Percentiles rank a stretch among this genome's conserved stretches.
Conservation (phyloP, 192 early-diverging fungal species). For the Ambispora gerdemannii region DNA sequence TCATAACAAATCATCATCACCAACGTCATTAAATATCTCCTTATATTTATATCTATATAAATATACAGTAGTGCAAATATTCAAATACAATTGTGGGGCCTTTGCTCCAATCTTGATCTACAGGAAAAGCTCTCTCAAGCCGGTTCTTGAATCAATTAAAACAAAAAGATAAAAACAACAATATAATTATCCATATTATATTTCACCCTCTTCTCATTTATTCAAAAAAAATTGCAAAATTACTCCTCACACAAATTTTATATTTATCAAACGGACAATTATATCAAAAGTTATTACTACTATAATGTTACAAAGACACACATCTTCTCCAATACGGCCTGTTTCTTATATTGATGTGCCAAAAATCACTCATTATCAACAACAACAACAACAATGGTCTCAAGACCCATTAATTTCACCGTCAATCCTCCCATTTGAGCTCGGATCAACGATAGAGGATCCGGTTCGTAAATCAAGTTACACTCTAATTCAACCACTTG, state of each 20-base stretch:
- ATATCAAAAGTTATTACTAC: not conserved
- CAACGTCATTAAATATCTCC: not conserved
- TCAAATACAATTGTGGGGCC: not conserved
- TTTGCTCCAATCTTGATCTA: not conserved
- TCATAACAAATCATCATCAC: not conserved
- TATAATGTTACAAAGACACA: constrained; percentile 23
- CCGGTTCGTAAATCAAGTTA: not conserved
- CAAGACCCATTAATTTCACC: constrained; percentile 5
- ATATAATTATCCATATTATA: not conserved
- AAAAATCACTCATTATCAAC: not conserved
- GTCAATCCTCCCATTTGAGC: constrained; percentile 16
- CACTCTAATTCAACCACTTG: constrained; percentile 49
- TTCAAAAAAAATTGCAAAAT: not conserved
- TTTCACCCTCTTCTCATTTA: not conserved
- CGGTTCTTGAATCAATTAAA: constrained; percentile 32
- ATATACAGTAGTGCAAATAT: not conserved
- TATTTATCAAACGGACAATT: not conserved
- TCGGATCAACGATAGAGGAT: constrained; percentile 20
- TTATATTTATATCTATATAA: too few species aligned
- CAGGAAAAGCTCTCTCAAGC: constrained; percentile 24
- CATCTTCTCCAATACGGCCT: constrained; percentile 2
- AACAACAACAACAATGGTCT: not conserved
- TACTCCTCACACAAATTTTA: not conserved
- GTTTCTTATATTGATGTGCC: not conserved
- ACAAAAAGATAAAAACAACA: constrained; percentile 1